Evolutionary conservation across 352 stramenopile genomes (phyloP).

Genomic region (Phytophthora parvispora): DNA sequence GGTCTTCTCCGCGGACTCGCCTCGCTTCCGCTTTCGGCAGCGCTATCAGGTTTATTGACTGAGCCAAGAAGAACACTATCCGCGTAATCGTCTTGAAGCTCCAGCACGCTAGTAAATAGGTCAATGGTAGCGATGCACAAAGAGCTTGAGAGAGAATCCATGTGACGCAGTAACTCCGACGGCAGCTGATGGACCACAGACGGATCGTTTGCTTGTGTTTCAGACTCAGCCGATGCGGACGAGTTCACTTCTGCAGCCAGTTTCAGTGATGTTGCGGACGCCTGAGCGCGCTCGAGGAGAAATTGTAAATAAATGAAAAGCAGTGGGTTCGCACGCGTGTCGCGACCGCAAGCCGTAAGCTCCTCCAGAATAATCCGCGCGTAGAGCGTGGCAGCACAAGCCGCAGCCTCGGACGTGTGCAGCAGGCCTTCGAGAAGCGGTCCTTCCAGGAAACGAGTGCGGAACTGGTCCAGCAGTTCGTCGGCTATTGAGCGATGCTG

Average conservation of each 20-base stretch:
- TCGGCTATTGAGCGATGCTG: constrained; percentile 73
- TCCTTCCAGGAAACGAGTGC: constrained; percentile 72
- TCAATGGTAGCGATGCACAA: constrained; percentile 88
- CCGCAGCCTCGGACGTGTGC: constrained; percentile 74
- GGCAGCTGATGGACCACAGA: constrained; percentile 60
- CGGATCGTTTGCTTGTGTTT: constrained; percentile 13
- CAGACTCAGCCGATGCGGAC: not conserved
- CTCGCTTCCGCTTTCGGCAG: constrained; percentile 16
- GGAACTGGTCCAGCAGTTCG: constrained; percentile 81
- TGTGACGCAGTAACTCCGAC: constrained; percentile 78
- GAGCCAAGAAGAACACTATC: constrained; percentile 62
- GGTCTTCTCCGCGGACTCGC: constrained; percentile 23
- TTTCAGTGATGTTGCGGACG: not conserved
- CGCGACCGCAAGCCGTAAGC: constrained; percentile 71
- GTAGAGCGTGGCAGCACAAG: constrained; percentile 79
- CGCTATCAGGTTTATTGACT: constrained; percentile 16
- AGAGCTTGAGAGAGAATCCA: constrained; percentile 84
- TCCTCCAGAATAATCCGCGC: constrained; percentile 85
- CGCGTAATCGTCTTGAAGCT: constrained; percentile 71
- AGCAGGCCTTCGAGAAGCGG: constrained; percentile 75
- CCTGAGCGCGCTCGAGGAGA: constrained; percentile 58
- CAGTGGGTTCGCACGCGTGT: constrained; percentile 81
- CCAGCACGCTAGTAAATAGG: constrained; percentile 79
- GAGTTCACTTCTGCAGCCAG: constrained; percentile 14
- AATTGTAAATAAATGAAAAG: constrained; percentile 85